phyloP scores from a whole-genome alignment of 495 filamentous ascomycete genomes.

The Aspergillus incahuasiensis region DNA sequence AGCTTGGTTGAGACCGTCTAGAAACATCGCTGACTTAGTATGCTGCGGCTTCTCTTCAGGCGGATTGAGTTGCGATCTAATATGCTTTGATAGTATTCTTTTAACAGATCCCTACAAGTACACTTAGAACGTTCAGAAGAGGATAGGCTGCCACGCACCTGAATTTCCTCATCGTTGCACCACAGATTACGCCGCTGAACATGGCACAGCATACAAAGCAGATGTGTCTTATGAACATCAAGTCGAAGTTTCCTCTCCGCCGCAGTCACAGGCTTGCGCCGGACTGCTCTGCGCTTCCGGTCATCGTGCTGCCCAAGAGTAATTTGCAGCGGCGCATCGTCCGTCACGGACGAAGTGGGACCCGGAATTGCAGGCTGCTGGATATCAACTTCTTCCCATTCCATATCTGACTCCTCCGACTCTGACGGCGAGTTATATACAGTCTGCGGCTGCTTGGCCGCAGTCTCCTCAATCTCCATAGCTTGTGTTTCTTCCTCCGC shows the following conservation, averaged over 20 bases:
- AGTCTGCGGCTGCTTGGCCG: conserved; percentile 31
- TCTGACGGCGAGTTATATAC: conserved; percentile 42
- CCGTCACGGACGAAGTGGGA: conserved; percentile 26
- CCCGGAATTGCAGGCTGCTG: conserved; percentile 24
- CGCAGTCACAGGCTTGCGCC: conserved; percentile 59
- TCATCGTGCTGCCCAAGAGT: conserved; percentile 49
- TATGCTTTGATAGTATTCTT: conserved; percentile 55
- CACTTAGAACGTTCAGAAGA: conserved; percentile 8
- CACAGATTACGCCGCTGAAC: conserved; percentile 72
- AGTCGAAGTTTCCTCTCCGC: conserved; percentile 68
- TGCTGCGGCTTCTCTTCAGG: conserved; percentile 62
- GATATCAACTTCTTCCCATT: conserved; percentile 69
- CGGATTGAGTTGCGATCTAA: conserved; percentile 59
- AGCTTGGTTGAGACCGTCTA: conserved; percentile 69
- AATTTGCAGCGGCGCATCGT: conserved; percentile 49
- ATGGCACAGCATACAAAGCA: conserved; percentile 76
- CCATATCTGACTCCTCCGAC: conserved; percentile 56
- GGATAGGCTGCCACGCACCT: conserved; percentile 36
- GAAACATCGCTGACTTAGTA: conserved; percentile 63
- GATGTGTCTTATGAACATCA: conserved; percentile 78
- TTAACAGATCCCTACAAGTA: conserved; percentile 47
- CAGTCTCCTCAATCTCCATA: conserved; percentile 11
- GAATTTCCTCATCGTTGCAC: conserved; percentile 74
- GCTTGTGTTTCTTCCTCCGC: conserved; percentile 10
- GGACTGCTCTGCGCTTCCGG: conserved; percentile 23